Evolutionary conservation across 495 filamentous ascomycete genomes (phyloP).

Genomic region (Aspergillus steynii): DNA sequence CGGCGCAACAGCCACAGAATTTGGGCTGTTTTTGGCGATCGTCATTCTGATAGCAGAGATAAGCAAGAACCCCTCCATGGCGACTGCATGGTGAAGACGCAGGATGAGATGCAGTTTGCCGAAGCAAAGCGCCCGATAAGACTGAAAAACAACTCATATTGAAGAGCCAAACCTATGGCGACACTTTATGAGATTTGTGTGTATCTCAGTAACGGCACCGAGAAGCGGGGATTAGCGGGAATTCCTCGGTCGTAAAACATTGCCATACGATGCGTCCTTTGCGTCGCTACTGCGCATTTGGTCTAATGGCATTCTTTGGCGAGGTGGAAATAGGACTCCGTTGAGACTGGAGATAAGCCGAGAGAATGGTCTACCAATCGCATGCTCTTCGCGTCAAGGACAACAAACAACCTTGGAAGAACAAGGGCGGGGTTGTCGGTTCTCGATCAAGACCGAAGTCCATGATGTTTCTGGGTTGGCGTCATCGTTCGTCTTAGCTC

Average conservation of each 20-base stretch:
- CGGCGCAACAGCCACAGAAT: not conserved
- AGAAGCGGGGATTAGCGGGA: too few species aligned
- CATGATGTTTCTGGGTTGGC: not conserved
- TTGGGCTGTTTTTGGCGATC: not conserved
- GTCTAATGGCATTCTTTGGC: not conserved
- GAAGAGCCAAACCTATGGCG: too few species aligned
- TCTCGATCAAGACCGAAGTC: too few species aligned
- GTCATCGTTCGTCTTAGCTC: constrained; percentile 6
- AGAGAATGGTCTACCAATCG: too few species aligned
- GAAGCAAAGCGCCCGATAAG: too few species aligned
- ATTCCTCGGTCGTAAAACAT: not conserved
- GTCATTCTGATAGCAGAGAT: not conserved
- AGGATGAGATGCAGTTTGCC: too few species aligned
- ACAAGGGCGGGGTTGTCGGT: not conserved
- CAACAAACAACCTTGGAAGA: not conserved
- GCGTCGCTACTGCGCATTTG: too few species aligned
- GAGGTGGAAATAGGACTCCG: not conserved
- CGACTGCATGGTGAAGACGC: not conserved
- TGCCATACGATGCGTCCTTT: not conserved
- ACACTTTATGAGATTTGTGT: not conserved
- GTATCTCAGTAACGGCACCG: not conserved
- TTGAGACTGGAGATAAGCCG: not conserved
- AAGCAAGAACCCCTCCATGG: not conserved
- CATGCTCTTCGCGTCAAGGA: not conserved
- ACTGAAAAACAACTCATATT: too few species aligned